These are phyloP conservation scores for Craterostigma plantagineum DNA, from an alignment of 257 asterid species.

Conservation along the genomic window DNA sequence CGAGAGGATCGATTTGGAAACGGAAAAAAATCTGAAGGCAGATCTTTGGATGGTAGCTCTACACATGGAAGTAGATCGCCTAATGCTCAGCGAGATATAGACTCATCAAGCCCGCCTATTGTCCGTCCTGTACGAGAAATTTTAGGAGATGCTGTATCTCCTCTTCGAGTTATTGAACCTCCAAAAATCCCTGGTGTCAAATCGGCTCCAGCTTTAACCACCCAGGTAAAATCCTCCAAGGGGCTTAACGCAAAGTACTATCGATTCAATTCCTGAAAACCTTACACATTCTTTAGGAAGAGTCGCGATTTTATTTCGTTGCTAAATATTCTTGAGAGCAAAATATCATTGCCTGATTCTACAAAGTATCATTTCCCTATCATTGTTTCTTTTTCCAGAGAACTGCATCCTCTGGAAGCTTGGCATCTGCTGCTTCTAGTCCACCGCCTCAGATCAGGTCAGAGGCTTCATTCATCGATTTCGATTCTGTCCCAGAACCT, in stretches of 20 bases:
- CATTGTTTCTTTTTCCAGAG: conserved; percentile 38
- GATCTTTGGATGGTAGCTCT: conserved; percentile 72
- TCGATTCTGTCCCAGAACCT: conserved; percentile 74
- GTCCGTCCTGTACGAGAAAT: conserved; percentile 96
- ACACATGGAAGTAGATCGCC: conserved; percentile 77
- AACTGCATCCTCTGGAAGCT: conserved; percentile 79
- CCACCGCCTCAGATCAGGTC: conserved; percentile 49
- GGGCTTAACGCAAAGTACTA: too few species aligned
- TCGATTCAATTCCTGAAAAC: too few species aligned
- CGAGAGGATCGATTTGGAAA: conserved; percentile 95
- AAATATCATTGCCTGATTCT: too few species aligned
- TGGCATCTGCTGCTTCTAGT: conserved; percentile 69
- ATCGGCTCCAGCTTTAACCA: conserved; percentile 29
- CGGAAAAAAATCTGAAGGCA: conserved; percentile 62
- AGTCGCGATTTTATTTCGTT: too few species aligned
- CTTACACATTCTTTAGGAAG: too few species aligned
- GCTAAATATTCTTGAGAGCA: too few species aligned
- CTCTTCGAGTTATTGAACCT: conserved; percentile 93
- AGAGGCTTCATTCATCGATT: conserved; percentile 85
- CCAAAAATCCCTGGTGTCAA: conserved; percentile 47
- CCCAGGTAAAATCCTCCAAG: conserved; percentile 39
- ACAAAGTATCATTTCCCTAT: not conserved
- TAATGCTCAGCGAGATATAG: conserved; percentile 55
- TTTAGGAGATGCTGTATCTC: conserved; percentile 69
- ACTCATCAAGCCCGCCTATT: conserved; percentile 59